Base-by-base conservation (phyloP, 2,329 filamentous ascomycete genomes). In the Coniochaeta pulveracea region DNA sequence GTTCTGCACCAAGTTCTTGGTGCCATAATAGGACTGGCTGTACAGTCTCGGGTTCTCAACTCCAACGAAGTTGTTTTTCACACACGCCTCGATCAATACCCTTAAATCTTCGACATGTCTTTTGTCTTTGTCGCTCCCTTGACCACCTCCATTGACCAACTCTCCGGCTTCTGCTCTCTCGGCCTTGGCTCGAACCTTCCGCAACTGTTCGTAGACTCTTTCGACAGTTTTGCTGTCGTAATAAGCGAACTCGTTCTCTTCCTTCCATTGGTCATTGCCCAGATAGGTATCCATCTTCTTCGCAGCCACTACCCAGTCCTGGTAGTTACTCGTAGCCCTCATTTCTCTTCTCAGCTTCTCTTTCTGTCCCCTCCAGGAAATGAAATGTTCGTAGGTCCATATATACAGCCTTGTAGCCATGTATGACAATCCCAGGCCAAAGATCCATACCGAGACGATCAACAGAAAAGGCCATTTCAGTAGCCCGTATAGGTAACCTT, bases 1-100 rank as follows among this genome's bases (percentile, higher is more conserved):
- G 35, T 79, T 77, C 56, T 96, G 91, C 19, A 94, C 84, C 42
- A 95, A 58, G 40, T 91, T 76, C 57, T 98, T 98, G n/a, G 91
- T 96, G 19, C 91, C 91, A 46, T 86, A 94, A 52, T 98, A 98
- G 3, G 89, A 93, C 60, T 96, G 88, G 47, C 85, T 93, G 54
- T 98, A 98, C n/a, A 98, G 61, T 35, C 85, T 73, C 8, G 89
- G 77, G 47, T 94, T 96, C 56, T 98, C 91, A 10, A 94, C 79
- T 0, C 91, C 91, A 12, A 85, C 85, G 57, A 96, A 98, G 51
- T 98, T 96, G 57, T 88, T 93, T 69, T 95, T 98, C 46, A 95
- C 81, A 52, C 88, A 96, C 10, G 84, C 85, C 60, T 94, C 85
- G 14, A 93, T 64, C 38, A 96, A 58, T 1, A 70, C 69, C 40